Base-by-base conservation (phyloP, 192 early-diverging fungal genomes). In the Podochytrium sp. region DNA sequence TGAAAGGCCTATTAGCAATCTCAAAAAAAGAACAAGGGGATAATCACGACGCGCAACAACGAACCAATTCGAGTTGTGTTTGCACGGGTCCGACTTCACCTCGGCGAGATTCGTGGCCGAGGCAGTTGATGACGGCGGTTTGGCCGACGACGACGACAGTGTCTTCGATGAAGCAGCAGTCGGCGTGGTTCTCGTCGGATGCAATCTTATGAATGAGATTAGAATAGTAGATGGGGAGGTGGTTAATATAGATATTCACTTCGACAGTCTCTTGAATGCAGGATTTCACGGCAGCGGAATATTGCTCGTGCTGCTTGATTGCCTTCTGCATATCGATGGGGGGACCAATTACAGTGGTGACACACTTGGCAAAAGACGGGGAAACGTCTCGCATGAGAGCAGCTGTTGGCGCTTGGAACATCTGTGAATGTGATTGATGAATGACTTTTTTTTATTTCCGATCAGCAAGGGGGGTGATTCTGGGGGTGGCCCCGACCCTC, bases 91-190 rank as follows among this genome's bases (percentile, higher is more conserved):
- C 47, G 12, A 79, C 71, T 40, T 79, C 81, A 0, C 74, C 50
- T 2, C 58, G 64, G 7, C 81, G 64, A 25, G 49, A 55, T 10
- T 53, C 68, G 51, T 81, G 80, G 16, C 80, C 80, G 18, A 72
- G 70, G 18, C 70, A 64, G 35, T 74, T 79, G 32, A 74, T 43
- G 7, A 82, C 78, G 0, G 71, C 81, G 2, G 41, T 55, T 41
- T 77, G 47, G 35, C 67, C 58, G 14, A 52, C 52, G 16, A 73
- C 67, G 33, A 82, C 75, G 35, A 66, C 64, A 12, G 78, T 82
- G 55, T 82, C 81, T 58, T 82, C 78, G 39, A 82, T 73, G 66
- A 82, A 82, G 52, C 75, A 79, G 78, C 81, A 79, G 41, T 80
- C 81, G 2, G 78, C 75, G 56, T 77, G 75, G 35, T 33, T 43